These are phyloP conservation scores for Aureobasidium sp. DNA, from an alignment of 2,329 filamentous ascomycete species.

Conservation along the genomic window DNA sequence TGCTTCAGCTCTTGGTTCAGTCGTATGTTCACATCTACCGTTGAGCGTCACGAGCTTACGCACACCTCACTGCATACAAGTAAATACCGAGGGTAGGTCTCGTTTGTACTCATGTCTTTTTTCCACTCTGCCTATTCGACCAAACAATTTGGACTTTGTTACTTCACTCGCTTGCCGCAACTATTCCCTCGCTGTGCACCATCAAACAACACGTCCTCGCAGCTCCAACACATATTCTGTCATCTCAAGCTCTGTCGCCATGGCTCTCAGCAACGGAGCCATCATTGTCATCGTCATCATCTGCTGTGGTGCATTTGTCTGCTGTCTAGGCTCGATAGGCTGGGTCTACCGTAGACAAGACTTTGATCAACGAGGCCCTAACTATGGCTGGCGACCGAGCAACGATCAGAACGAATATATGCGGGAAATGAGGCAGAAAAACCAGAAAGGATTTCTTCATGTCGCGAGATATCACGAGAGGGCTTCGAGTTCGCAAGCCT, in stretches of 20 bases:
- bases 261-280: neutral
- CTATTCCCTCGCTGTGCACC: neutral
- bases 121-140: neutral
- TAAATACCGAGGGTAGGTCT: neutral
- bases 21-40: neutral
- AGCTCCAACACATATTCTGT: neutral
- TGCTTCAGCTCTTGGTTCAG: neutral
- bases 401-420: conserved; percentile 9
- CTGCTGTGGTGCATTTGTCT: conserved; percentile 2
- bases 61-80: neutral
- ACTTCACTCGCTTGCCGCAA: neutral
- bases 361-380: neutral
- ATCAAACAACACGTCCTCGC: too few species aligned
- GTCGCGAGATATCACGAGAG: neutral
- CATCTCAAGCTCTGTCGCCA: neutral
- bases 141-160: neutral
- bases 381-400: conserved; percentile 6
- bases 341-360: neutral
- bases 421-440: neutral
- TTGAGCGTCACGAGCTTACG: conserved; percentile 8
- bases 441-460: neutral
- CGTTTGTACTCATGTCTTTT: neutral
- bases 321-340: neutral
- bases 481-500: neutral
- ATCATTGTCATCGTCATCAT: conserved; percentile 9